Evolutionary conservation across 2,329 filamentous ascomycete genomes (phyloP).

Genomic region (Penicillium corylophilum): DNA sequence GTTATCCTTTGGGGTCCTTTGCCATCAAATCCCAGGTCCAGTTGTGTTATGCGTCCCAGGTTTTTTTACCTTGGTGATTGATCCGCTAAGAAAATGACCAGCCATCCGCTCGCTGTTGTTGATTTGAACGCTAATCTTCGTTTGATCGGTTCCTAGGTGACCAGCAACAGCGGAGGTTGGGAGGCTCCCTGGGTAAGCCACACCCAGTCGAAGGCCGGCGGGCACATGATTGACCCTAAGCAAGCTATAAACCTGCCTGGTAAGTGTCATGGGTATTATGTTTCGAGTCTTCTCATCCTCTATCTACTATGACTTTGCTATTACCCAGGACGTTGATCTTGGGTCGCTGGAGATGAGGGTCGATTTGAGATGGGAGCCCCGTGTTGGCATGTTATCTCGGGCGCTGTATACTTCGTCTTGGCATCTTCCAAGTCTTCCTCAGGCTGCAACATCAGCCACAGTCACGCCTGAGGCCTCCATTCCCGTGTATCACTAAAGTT

Average conservation of each 20-base stretch:
- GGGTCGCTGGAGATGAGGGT: no score
- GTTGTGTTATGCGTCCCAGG: neutral
- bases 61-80: neutral
- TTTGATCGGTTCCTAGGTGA: neutral
- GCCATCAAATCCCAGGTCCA: neutral
- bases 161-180: neutral
- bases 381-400: neutral
- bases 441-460: neutral
- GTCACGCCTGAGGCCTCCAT: neutral
- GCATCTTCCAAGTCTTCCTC: neutral
- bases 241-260: no score
- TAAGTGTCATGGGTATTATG: no score
- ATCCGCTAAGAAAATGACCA: neutral
- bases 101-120: neutral
- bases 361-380: no score
- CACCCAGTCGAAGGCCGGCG: neutral
- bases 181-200: neutral
- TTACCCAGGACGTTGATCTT: no score
- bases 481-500: neutral
- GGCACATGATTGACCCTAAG: no score
- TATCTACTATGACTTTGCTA: no score
- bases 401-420: neutral
- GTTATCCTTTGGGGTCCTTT: no score
- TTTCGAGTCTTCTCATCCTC: no score
- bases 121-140: neutral